phyloP scores from a whole-genome alignment of 75 land plant species.

The Picea glauca region DNA sequence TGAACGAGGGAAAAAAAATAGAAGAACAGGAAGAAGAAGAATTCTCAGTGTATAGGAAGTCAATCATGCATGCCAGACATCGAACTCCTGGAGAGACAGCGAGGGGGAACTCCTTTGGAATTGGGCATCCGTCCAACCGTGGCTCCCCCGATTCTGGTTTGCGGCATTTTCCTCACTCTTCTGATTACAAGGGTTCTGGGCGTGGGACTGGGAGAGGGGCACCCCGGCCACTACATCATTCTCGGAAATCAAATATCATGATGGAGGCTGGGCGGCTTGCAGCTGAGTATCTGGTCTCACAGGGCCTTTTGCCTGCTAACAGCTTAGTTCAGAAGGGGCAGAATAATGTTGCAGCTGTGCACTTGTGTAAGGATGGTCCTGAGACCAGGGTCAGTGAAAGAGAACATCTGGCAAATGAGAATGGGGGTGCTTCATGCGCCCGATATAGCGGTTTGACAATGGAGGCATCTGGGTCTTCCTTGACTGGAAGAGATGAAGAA shows the following conservation, averaged over 20 bases:
- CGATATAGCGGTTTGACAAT: slow-evolving; percentile 22
- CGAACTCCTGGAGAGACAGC: slow-evolving; percentile 29
- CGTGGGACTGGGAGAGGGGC: slow-evolving; percentile 27
- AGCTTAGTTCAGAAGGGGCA: slow-evolving; percentile 22
- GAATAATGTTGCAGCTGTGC: slow-evolving; percentile 9
- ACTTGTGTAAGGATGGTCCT: slow-evolving; percentile 10
- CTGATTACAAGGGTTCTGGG: slow-evolving; percentile 26
- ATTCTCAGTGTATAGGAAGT: not conserved
- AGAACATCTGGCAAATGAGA: slow-evolving; percentile 11
- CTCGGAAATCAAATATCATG: slow-evolving; percentile 19
- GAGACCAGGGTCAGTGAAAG: slow-evolving; percentile 21
- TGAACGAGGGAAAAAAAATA: not conserved
- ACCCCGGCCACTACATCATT: slow-evolving; percentile 3
- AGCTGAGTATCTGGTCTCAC: slow-evolving; percentile 55
- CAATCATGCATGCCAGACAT: slow-evolving; percentile 34
- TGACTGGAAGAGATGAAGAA: slow-evolving; percentile 14
- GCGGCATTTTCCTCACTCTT: slow-evolving; percentile 22
- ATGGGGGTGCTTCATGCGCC: slow-evolving; percentile 33
- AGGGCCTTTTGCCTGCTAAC: slow-evolving; percentile 41
- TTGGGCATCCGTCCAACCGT: slow-evolving; percentile 13
- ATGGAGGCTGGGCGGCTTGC: slow-evolving; percentile 74
- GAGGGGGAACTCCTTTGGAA: slow-evolving; percentile 29
- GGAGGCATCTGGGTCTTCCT: slow-evolving; percentile 20
- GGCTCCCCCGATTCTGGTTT: slow-evolving; percentile 30
- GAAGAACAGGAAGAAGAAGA: not conserved